phyloP scores from a whole-genome alignment of 1,284 basidiomycete genomes.

The Boletus mariae region DNA sequence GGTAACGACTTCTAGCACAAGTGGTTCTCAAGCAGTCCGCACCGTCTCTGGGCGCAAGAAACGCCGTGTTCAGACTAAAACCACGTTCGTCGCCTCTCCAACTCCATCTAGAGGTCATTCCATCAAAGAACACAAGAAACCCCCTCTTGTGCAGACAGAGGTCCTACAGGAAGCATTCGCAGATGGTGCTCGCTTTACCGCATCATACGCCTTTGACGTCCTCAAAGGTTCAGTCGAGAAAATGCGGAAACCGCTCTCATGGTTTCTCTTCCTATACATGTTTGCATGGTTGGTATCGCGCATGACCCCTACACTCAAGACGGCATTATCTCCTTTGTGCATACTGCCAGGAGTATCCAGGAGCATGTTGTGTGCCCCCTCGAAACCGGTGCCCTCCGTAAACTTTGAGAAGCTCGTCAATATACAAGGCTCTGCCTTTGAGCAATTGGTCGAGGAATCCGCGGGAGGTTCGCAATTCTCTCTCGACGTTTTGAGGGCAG shows the following conservation, averaged over 20 bases:
- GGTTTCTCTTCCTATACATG: slow-evolving; percentile 51
- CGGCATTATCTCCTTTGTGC: slow-evolving; percentile 55
- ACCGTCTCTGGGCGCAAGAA: slow-evolving; percentile 15
- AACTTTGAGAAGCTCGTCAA: slow-evolving; percentile 60
- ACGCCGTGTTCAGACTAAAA: slow-evolving; percentile 19
- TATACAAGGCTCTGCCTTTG: slow-evolving; percentile 58
- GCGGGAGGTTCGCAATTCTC: slow-evolving; percentile 55
- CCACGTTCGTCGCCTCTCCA: slow-evolving; percentile 10
- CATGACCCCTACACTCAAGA: slow-evolving; percentile 41
- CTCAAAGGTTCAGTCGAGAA: slow-evolving; percentile 43
- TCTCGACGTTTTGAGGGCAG: slow-evolving; percentile 67
- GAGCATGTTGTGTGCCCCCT: slow-evolving; percentile 40
- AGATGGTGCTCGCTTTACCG: slow-evolving; percentile 29
- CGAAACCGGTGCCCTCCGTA: slow-evolving; percentile 28
- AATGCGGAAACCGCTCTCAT: slow-evolving; percentile 52
- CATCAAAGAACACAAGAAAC: slow-evolving; percentile 17
- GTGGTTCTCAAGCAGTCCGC: slow-evolving; percentile 10
- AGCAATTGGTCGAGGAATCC: slow-evolving; percentile 55
- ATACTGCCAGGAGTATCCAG: slow-evolving; percentile 54
- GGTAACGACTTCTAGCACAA: slow-evolving; percentile 1
- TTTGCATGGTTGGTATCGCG: slow-evolving; percentile 41
- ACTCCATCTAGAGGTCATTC: slow-evolving; percentile 4
- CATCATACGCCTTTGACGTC: slow-evolving; percentile 45
- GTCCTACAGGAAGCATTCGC: slow-evolving; percentile 22
- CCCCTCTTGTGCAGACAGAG: slow-evolving; percentile 17